phyloP scores from a whole-genome alignment of 371 early-diverging fungal species.

The Mucor circinelloides region DNA sequence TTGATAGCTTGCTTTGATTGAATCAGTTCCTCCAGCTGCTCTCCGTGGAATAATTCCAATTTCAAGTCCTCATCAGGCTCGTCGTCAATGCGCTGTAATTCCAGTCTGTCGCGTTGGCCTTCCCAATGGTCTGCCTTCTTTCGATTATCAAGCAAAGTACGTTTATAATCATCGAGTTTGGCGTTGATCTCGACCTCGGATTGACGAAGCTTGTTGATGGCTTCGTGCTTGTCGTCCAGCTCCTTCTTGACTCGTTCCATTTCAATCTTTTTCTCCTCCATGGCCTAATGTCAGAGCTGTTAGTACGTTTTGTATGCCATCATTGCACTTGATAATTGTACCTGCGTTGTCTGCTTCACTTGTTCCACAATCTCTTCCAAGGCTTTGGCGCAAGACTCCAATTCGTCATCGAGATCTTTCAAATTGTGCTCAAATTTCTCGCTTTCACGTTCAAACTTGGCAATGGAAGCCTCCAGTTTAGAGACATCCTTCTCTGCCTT shows the following conservation, averaged over 20 bases:
- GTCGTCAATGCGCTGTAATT: slow-evolving; percentile 51
- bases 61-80: slow-evolving; percentile 62
- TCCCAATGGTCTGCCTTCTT: slow-evolving; percentile 60
- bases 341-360: slow-evolving; percentile 46
- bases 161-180: slow-evolving; percentile 62
- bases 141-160: slow-evolving; percentile 48
- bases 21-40: slow-evolving; percentile 51
- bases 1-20: slow-evolving; percentile 36
- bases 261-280: slow-evolving; percentile 74
- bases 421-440: slow-evolving; percentile 65
- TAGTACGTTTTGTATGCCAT: background rate
- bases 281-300: slow-evolving; percentile 32
- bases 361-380: slow-evolving; percentile 53
- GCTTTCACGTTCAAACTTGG: slow-evolving; percentile 70
- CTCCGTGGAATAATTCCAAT: slow-evolving; percentile 49
- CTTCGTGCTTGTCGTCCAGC: slow-evolving; percentile 65
- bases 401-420: slow-evolving; percentile 58
- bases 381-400: slow-evolving; percentile 48
- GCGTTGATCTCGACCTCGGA: slow-evolving; percentile 55
- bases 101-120: slow-evolving; percentile 51
- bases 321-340: background rate
- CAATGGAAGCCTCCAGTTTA: slow-evolving; percentile 65
- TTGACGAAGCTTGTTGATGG: slow-evolving; percentile 69
- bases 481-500: slow-evolving; percentile 77
- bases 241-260: slow-evolving; percentile 68